Conservation (phyloP, 202 grass and related monocot genomes). For the Carex sylvatica region DNA sequence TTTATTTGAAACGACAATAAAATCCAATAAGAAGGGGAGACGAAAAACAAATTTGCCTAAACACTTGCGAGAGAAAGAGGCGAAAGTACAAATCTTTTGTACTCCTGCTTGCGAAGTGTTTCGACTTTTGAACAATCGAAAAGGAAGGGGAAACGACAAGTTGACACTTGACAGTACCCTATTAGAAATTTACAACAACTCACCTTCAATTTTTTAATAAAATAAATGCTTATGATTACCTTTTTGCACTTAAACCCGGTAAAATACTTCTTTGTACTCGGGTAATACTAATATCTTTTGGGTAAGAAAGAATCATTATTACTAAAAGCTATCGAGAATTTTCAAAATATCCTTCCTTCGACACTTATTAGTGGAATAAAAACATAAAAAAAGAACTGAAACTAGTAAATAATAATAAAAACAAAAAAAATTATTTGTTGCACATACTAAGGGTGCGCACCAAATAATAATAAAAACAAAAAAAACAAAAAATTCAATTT, state of each 20-base stretch:
- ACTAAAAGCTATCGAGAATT: no score
- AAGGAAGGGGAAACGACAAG: not conserved
- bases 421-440: no score
- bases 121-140: not conserved
- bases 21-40: not conserved
- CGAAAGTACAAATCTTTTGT: not conserved
- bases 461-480: no score
- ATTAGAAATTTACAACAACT: not conserved
- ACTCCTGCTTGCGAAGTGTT: not conserved
- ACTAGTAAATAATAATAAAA: no score
- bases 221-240: not conserved
- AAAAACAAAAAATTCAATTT: no score
- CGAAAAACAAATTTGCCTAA: not conserved
- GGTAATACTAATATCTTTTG: not conserved
- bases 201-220: not conserved
- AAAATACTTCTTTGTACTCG: not conserved
- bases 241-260: not conserved
- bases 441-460: no score
- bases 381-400: no score
- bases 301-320: no score
- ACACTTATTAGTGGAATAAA: no score
- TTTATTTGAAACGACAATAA: not conserved
- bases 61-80: not conserved
- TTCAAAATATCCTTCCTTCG: no score
- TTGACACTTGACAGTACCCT: no score